Evolutionary conservation across 257 asterid species (phyloP).

Genomic region (Scutellaria galericulata): DNA sequence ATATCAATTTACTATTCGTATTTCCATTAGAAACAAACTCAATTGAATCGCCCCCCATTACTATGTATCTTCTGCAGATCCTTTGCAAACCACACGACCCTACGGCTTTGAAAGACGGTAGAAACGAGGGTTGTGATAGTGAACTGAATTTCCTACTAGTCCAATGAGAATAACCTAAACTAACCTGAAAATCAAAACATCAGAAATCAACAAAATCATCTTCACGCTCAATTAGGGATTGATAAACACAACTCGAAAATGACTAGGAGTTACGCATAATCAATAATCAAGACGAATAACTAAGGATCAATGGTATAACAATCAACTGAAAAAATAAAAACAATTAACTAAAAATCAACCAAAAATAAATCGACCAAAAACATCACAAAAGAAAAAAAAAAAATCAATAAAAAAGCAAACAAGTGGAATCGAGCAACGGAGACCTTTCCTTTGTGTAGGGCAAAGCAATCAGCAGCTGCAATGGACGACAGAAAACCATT

Average conservation of each 20-base stretch:
- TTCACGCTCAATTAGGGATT: constrained; percentile 6
- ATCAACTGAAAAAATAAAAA: not conserved
- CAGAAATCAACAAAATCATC: constrained; percentile 5
- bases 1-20: constrained; percentile 35
- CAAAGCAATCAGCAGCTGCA: constrained; percentile 39
- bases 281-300: constrained; percentile 1
- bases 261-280: not conserved
- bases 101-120: constrained; percentile 32
- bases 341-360: not conserved
- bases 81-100: constrained; percentile 27
- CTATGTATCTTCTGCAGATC: constrained; percentile 43
- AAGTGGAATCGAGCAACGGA: constrained; percentile 32
- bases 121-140: constrained; percentile 28
- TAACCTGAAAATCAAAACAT: constrained; percentile 49
- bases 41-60: constrained; percentile 56
- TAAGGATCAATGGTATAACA: not conserved
- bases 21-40: constrained; percentile 48
- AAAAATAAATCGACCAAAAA: no score
- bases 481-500: constrained; percentile 29
- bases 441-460: constrained; percentile 55
- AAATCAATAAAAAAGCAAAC: not conserved
- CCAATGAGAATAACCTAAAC: constrained; percentile 31
- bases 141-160: constrained; percentile 28
- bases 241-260: constrained; percentile 6
- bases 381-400: not conserved